These are phyloP conservation scores for Monosporascus sp. DNA, from an alignment of 2,329 filamentous ascomycete species.

Conservation along the genomic window DNA sequence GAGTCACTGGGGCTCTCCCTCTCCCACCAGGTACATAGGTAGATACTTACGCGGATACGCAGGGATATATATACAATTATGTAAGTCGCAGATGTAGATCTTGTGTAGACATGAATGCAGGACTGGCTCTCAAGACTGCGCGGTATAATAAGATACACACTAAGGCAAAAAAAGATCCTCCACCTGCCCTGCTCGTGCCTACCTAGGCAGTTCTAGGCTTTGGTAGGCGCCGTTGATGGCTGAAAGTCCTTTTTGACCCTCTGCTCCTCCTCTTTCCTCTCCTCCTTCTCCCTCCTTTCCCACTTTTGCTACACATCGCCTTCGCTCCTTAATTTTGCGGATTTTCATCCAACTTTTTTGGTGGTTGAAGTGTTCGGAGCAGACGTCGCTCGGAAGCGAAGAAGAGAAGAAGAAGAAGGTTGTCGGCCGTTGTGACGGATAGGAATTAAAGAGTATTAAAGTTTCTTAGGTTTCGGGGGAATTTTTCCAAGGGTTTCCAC, in stretches of 20 bases:
- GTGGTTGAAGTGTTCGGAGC: conserved; percentile 25
- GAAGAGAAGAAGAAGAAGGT: conserved; percentile 10
- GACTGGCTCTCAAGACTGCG: neutral
- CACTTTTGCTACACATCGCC: neutral
- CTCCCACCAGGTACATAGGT: neutral
- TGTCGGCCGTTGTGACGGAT: conserved; percentile 11
- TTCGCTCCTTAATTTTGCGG: neutral
- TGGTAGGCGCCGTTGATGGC: neutral
- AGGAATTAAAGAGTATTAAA: neutral
- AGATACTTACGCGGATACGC: neutral
- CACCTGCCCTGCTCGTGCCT: neutral
- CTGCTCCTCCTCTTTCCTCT: conserved; percentile 3
- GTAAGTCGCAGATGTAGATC: neutral
- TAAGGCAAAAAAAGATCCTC: neutral
- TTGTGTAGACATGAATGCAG: neutral
- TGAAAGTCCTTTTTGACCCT: conserved; percentile 6
- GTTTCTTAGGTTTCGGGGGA: conserved; percentile 6
- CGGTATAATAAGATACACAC: neutral
- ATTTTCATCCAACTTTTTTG: conserved; percentile 5
- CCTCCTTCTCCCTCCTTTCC: conserved; percentile 7
- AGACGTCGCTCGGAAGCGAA: conserved; percentile 16
- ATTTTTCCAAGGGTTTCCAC: conserved; percentile 6
- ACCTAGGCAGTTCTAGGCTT: neutral
- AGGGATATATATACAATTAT: neutral
- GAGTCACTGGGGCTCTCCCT: neutral